Base-by-base conservation (phyloP, 2,329 filamentous ascomycete genomes). In the Cucurbitaria berberidis region DNA sequence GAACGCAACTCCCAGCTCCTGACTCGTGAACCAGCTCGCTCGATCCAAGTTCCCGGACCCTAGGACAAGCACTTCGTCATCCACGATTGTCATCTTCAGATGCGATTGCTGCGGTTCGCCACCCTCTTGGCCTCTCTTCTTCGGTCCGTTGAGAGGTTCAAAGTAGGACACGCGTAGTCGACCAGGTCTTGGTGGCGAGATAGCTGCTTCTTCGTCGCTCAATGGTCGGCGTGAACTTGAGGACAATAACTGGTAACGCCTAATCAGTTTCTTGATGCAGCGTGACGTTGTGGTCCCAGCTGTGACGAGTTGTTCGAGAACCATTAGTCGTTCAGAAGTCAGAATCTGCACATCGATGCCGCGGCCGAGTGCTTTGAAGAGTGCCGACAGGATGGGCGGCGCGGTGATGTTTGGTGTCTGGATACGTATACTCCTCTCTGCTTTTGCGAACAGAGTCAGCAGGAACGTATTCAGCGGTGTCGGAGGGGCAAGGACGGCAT, bases 31-130 rank as follows among this genome's bases (percentile, higher is more conserved):
- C 89, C 89, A 95, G 69, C 89, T 93, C 7, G 91, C 90, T 1
- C 90, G 83, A 74, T 96, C 91, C 81, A 93, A 85, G 69, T 96
- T 96, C 1, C 90, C 90, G 16, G 89, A 93, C 0, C 91, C 91
- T 2, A 95, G 76, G 0, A 95, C 80, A 1, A 87, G 79, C 18
- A 86, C 84, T 55, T 86, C 79, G 1, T 80, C 80, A 69, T 96
- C 91, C 2, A 93, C 83, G 48, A 92, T 81, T 0, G 85, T 88
- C 68, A 92, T 81, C 73, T 96, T 96, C 51, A 93, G 78, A 74
- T 96, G 91, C 4, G 86, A 87, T 47, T 91, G 86, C 2, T 89
- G 84, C 0, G 89, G 89, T 65, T 90, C 86, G 16, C 69, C 68
- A 2, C n/a, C 49, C 42, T 68, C 64, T 24, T 59, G n/a, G 7